A percentile compares a stretch with the other conserved stretches of the same genome.
Evolutionary conservation across 2,329 filamentous ascomycete species (phyloP).

Genomic region (Calycina herbarum): DNA sequence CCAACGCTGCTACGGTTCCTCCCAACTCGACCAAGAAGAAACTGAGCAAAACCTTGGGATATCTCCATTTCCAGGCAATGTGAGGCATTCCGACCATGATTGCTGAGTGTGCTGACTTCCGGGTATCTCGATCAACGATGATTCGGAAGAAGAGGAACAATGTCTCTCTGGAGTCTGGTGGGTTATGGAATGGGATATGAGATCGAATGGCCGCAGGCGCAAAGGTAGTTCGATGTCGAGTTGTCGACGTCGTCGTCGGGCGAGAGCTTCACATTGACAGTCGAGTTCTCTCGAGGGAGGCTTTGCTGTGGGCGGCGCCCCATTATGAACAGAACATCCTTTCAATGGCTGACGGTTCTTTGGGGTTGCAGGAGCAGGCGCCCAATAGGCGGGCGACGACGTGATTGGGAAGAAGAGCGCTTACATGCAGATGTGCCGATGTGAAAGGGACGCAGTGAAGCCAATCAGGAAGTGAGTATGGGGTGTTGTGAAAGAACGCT

Average conservation of each 20-base stretch:
- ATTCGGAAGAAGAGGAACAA: background rate
- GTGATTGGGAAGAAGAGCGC: constrained; percentile 11
- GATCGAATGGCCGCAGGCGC: constrained; percentile 14
- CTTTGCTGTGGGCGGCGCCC: constrained; percentile 8
- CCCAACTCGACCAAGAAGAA: constrained; percentile 67
- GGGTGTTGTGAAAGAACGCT: background rate
- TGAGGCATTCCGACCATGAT: constrained; percentile 21
- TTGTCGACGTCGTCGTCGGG: constrained; percentile 19
- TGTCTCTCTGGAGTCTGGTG: background rate
- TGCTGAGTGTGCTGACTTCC: constrained; percentile 11
- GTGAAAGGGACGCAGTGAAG: constrained; percentile 5
- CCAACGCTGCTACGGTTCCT: constrained; percentile 63
- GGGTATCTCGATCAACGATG: constrained; percentile 21
- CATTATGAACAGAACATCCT: constrained; percentile 16
- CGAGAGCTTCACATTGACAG: constrained; percentile 19
- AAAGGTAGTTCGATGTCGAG: constrained; percentile 17
- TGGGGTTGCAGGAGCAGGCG: constrained; percentile 8
- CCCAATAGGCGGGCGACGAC: constrained; percentile 11
- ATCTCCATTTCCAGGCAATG: constrained; percentile 45
- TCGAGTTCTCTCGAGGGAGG: constrained; percentile 1
- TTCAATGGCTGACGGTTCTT: constrained; percentile 6
- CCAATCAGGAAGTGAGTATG: constrained; percentile 6
- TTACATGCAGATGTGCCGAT: constrained; percentile 13
- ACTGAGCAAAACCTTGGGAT: constrained; percentile 46
- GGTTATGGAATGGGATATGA: background rate